Evolutionary conservation across 768 basidiomycete genomes (phyloP).

Genomic region (Sistotremastrum suecicum): DNA sequence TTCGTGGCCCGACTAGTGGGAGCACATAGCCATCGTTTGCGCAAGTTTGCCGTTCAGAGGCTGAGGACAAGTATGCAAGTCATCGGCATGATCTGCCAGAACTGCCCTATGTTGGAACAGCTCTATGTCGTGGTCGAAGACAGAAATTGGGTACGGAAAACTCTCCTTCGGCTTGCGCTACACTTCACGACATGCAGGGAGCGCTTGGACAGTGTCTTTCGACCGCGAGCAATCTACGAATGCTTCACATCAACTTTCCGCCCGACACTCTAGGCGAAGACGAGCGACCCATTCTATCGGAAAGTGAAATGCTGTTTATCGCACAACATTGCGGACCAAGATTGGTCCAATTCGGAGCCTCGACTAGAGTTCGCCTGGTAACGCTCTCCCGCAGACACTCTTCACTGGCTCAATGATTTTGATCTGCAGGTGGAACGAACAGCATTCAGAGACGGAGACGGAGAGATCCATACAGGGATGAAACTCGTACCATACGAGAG

Average conservation of each 20-base stretch:
- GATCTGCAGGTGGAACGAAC: constrained; percentile 30
- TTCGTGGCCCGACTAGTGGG: constrained; percentile 39
- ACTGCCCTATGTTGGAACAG: constrained; percentile 41
- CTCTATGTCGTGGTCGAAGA: constrained; percentile 47
- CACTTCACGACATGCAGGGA: constrained; percentile 17
- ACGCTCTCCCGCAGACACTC: constrained; percentile 1
- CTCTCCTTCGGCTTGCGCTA: not conserved
- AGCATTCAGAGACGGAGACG: constrained; percentile 23
- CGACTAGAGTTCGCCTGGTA: constrained; percentile 60
- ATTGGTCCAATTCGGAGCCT: constrained; percentile 51
- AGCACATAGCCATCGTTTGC: constrained; percentile 36
- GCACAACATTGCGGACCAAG: constrained; percentile 34
- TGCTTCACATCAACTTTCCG: constrained; percentile 47
- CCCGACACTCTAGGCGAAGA: constrained; percentile 3
- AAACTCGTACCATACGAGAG: constrained; percentile 41
- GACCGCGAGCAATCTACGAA: constrained; percentile 30
- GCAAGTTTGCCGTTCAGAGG: constrained; percentile 47
- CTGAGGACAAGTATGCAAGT: constrained; percentile 38
- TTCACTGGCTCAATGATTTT: constrained; percentile 1
- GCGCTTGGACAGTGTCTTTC: constrained; percentile 28
- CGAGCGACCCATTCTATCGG: not conserved
- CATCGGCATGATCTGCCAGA: constrained; percentile 38
- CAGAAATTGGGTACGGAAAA: constrained; percentile 26
- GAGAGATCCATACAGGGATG: constrained; percentile 22
- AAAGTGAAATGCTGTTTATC: constrained; percentile 28